phyloP scores from a whole-genome alignment of 352 stramenopile species.

The Globisporangium alternatum region DNA sequence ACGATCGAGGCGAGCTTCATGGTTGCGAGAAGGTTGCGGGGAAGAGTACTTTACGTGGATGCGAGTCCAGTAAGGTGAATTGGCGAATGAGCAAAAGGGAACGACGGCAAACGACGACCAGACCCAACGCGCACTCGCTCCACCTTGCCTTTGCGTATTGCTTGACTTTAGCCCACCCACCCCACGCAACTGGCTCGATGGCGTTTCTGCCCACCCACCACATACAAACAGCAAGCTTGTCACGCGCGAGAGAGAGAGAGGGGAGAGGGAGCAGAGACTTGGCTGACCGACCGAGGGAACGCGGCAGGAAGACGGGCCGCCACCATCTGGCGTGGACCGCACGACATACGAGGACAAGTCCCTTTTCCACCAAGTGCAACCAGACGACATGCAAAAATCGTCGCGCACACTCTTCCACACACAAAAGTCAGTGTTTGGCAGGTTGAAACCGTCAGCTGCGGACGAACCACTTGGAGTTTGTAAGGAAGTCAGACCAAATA shows the following conservation, averaged over 20 bases:
- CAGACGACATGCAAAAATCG: neutral
- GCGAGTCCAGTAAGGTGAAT: constrained; percentile 27
- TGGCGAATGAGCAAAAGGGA: constrained; percentile 22
- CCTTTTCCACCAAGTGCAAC: constrained; percentile 1
- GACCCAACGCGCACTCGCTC: neutral
- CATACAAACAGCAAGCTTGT: constrained; percentile 1
- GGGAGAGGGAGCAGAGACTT: neutral
- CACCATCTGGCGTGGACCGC: neutral
- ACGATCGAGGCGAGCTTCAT: constrained; percentile 30
- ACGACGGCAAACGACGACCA: constrained; percentile 4
- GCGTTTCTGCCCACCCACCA: neutral
- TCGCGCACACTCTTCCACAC: neutral
- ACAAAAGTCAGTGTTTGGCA: neutral
- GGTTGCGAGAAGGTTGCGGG: neutral
- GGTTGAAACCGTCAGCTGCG: neutral
- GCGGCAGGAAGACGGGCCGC: too few species aligned
- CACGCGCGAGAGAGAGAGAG: neutral
- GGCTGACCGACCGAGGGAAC: neutral
- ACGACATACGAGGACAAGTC: neutral
- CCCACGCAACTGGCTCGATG: neutral
- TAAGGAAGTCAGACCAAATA: constrained; percentile 1
- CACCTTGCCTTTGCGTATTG: neutral
- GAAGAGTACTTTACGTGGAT: constrained; percentile 24
- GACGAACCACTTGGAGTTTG: constrained; percentile 6
- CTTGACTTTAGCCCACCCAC: neutral